Conservation (phyloP, 805 yeast species). For the Lipomyces spencermartinsiae region DNA sequence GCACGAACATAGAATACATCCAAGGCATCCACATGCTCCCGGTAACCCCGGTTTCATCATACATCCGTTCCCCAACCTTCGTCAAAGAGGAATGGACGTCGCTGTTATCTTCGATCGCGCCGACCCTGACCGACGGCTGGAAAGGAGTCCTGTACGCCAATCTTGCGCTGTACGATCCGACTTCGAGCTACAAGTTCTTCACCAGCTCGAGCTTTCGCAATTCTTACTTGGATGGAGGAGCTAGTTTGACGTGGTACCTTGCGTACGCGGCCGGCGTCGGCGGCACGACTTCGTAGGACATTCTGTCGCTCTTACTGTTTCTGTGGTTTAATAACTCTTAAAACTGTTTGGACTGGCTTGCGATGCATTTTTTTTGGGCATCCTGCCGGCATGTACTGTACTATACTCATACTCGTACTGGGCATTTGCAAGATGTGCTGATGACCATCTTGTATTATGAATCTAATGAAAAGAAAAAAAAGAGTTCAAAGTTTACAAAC, state of each 20-base stretch:
- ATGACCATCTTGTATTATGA: background rate
- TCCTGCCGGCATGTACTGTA: background rate
- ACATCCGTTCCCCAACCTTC: constrained; percentile 58
- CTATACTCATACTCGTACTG: background rate
- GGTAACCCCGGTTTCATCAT: constrained; percentile 66
- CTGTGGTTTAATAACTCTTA: background rate
- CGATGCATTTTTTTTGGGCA: background rate
- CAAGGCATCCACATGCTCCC: constrained; percentile 86
- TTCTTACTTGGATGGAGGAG: constrained; percentile 78
- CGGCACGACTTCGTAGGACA: background rate
- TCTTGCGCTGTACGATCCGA: constrained; percentile 75
- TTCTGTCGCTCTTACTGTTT: background rate
- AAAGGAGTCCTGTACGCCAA: constrained; percentile 73
- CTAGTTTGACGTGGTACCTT: constrained; percentile 85
- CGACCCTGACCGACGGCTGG: constrained; percentile 59
- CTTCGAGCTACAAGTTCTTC: constrained; percentile 66
- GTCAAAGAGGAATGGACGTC: constrained; percentile 65
- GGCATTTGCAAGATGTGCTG: background rate
- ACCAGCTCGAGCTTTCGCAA: constrained; percentile 58
- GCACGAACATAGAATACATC: constrained; percentile 63
- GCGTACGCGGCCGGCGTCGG: constrained; percentile 61
- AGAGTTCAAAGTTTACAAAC: background rate
- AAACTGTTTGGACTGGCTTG: background rate
- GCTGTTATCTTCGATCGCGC: constrained; percentile 52
- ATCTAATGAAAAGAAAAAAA: background rate